Evolutionary conservation across 192 early-diverging fungal species (phyloP).

Genomic region (Podila epigama): DNA sequence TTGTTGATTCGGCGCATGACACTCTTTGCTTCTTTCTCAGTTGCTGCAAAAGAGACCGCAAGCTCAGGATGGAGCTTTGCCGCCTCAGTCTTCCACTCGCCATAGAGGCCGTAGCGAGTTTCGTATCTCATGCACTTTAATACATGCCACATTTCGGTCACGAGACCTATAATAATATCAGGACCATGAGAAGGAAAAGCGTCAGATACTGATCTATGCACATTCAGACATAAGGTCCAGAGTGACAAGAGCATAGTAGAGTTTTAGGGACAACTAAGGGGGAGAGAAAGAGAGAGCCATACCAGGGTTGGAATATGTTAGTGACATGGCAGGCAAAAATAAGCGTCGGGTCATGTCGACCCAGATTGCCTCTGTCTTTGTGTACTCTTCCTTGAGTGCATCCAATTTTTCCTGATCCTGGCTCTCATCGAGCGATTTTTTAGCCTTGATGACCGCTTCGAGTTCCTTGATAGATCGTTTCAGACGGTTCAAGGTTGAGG

Average conservation of each 20-base stretch:
- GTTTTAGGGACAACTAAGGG: neutral
- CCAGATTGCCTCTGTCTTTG: conserved; percentile 24
- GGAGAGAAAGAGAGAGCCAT: too few relatives aligned
- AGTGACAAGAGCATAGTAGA: neutral
- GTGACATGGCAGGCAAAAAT: conserved; percentile 73
- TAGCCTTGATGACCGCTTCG: neutral
- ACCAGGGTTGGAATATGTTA: conserved; percentile 70
- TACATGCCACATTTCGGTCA: conserved; percentile 70
- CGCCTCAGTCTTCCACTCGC: conserved; percentile 76
- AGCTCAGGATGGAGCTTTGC: conserved; percentile 65
- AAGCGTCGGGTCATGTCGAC: conserved; percentile 50
- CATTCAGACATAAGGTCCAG: neutral
- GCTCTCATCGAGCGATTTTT: neutral
- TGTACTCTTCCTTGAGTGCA: neutral
- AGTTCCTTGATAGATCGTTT: neutral
- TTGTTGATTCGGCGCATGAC: conserved; percentile 76
- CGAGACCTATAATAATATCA: conserved; percentile 18
- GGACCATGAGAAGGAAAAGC: neutral
- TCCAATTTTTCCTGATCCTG: neutral
- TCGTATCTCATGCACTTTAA: conserved; percentile 65
- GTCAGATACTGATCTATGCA: neutral
- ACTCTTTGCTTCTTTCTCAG: conserved; percentile 61
- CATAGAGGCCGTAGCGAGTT: conserved; percentile 75
- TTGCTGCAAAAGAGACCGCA: conserved; percentile 50
- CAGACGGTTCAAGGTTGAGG: conserved; percentile 11